These are phyloP conservation scores for Zostera marina DNA, from an alignment of 116 monocot genomes.

Conservation along the genomic window DNA sequence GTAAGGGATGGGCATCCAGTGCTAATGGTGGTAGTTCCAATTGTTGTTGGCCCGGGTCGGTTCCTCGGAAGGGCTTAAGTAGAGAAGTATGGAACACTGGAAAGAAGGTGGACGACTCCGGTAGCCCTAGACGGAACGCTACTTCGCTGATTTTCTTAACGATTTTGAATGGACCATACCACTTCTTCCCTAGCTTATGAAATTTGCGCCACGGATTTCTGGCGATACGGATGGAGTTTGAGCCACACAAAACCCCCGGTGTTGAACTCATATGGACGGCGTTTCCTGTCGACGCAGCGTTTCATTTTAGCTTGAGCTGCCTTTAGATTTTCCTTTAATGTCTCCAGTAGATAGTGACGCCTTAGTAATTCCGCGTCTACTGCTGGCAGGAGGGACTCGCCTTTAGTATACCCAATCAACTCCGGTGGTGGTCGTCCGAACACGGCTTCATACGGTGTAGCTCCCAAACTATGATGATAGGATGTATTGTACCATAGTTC, in stretches of 20 bases:
- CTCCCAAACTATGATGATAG: background rate
- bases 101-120: too few relatives aligned
- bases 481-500: background rate
- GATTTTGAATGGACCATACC: too few relatives aligned
- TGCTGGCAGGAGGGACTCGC: background rate
- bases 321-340: background rate
- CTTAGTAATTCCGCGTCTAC: background rate
- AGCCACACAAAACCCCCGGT: background rate
- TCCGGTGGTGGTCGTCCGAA: background rate
- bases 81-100: too few relatives aligned
- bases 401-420: background rate
- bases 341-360: background rate
- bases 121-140: too few relatives aligned
- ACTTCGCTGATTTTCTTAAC: too few relatives aligned
- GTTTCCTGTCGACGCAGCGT: background rate
- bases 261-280: background rate
- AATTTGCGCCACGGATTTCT: too few relatives aligned
- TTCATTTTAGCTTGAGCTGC: conserved; percentile 1
- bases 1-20: too few relatives aligned
- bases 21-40: too few relatives aligned
- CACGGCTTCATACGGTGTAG: conserved; percentile 3
- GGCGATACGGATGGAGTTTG: background rate
- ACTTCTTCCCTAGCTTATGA: too few relatives aligned
- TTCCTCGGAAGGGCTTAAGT: too few relatives aligned
- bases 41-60: too few relatives aligned